phyloP scores from a whole-genome alignment of 2,329 filamentous ascomycete species.

The Sordariomycetes sp. region DNA sequence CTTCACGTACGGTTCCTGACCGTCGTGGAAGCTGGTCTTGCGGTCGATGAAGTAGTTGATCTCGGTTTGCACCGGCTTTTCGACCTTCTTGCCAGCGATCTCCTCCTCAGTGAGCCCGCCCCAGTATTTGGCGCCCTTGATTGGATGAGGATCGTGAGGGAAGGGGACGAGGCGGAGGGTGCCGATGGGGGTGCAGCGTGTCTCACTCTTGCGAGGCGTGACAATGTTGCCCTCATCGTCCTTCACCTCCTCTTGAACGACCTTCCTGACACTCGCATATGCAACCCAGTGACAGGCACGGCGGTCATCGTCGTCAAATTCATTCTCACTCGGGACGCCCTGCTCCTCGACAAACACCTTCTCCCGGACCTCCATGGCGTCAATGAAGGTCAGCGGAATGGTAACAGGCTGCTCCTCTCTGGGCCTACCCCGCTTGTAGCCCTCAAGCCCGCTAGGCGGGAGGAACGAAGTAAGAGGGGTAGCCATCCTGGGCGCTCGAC shows the following conservation, averaged over 20 bases:
- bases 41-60: constrained; percentile 20
- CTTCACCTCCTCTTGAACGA: constrained; percentile 25
- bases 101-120: constrained; percentile 23
- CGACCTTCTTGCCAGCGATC: constrained; percentile 9
- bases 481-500: constrained; percentile 20
- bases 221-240: constrained; percentile 27
- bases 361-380: constrained; percentile 50
- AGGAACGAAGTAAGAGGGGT: constrained; percentile 35
- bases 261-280: constrained; percentile 52
- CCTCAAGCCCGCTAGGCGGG: constrained; percentile 33
- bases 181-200: constrained; percentile 42
- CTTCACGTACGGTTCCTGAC: constrained; percentile 66
- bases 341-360: constrained; percentile 50
- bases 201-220: constrained; percentile 28
- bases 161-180: constrained; percentile 74
- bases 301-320: constrained; percentile 70
- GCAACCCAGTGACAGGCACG: constrained; percentile 77
- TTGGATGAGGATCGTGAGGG: constrained; percentile 55
- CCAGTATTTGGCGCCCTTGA: constrained; percentile 32
- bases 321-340: constrained; percentile 45
- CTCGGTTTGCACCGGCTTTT: constrained; percentile 10
- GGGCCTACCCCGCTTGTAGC: constrained; percentile 25
- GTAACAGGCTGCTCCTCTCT: constrained; percentile 27
- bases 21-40: constrained; percentile 39
- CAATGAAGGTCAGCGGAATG: constrained; percentile 43